Evolutionary conservation across 2,329 filamentous ascomycete genomes (phyloP).

Genomic region (Ceratocystis papillata): DNA sequence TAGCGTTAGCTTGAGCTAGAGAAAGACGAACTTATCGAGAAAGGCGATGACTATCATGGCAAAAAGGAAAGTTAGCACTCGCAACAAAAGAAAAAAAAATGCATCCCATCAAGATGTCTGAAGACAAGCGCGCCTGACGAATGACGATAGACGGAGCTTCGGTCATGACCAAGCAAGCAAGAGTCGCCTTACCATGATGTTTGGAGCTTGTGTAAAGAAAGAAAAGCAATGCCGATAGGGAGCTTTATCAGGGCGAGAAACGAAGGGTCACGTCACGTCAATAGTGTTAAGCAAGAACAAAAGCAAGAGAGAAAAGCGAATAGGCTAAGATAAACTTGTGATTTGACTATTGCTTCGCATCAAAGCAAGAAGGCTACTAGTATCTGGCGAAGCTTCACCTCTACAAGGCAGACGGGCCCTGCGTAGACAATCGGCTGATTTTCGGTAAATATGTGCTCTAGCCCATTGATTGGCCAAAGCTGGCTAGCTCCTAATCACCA

Average conservation of each 20-base stretch:
- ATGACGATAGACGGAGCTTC: neutral
- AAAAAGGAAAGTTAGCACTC: conserved; percentile 29
- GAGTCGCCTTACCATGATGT: conserved; percentile 16
- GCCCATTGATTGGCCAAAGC: conserved; percentile 22
- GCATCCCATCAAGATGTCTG: neutral
- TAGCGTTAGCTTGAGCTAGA: conserved; percentile 1
- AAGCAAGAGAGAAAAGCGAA: neutral
- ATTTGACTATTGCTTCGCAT: neutral
- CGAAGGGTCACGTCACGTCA: neutral
- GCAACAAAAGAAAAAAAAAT: neutral
- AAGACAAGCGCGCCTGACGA: neutral
- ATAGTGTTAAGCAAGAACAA: neutral
- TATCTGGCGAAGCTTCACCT: conserved; percentile 14
- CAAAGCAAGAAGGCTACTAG: conserved; percentile 17
- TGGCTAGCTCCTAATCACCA: conserved; percentile 11
- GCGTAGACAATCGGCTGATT: conserved; percentile 25
- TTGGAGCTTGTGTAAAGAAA: conserved; percentile 8
- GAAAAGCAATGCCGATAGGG: neutral
- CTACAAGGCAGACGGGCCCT: conserved; percentile 23
- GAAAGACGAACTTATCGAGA: conserved; percentile 72
- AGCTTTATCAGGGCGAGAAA: too few species aligned
- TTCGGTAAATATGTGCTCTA: conserved; percentile 3
- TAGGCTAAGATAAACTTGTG: neutral
- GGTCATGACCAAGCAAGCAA: neutral
- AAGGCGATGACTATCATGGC: conserved; percentile 62